phyloP scores from a whole-genome alignment of 345 rosid species.

The Euclidium syriacum region DNA sequence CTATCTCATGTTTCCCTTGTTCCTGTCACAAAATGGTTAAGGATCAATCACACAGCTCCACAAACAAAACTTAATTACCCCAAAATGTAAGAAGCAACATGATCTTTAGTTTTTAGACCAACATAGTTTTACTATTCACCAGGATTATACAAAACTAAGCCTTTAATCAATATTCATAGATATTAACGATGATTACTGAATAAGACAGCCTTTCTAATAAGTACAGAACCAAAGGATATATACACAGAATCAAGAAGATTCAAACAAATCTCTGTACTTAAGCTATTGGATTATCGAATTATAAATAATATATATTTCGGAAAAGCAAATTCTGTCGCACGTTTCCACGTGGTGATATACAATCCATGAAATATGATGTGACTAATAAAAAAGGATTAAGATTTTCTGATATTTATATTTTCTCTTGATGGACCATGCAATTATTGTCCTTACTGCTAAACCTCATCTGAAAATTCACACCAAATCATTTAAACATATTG shows the following conservation, averaged over 20 bases:
- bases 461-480: slow-evolving; percentile 4
- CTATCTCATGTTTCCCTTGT: slow-evolving; percentile 40
- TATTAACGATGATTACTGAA: neutral
- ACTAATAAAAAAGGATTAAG: no score
- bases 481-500: neutral
- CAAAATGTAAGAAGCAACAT: neutral
- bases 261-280: neutral
- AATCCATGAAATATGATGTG: slow-evolving; percentile 13
- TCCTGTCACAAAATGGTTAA: slow-evolving; percentile 45
- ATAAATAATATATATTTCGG: neutral
- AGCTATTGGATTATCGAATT: neutral
- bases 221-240: slow-evolving; percentile 2
- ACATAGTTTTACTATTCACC: neutral
- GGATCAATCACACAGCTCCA: slow-evolving; percentile 32
- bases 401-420: neutral
- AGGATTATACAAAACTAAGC: neutral
- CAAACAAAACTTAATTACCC: neutral
- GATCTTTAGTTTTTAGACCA: neutral
- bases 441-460: slow-evolving; percentile 21
- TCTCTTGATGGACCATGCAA: slow-evolving; percentile 23
- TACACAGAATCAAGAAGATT: neutral
- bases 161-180: neutral
- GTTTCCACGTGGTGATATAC: slow-evolving; percentile 25
- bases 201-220: slow-evolving; percentile 4
- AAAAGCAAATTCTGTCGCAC: slow-evolving; percentile 15